phyloP scores from a whole-genome alignment of 148 eudicot genomes.

The Salicornia ramosissima region DNA sequence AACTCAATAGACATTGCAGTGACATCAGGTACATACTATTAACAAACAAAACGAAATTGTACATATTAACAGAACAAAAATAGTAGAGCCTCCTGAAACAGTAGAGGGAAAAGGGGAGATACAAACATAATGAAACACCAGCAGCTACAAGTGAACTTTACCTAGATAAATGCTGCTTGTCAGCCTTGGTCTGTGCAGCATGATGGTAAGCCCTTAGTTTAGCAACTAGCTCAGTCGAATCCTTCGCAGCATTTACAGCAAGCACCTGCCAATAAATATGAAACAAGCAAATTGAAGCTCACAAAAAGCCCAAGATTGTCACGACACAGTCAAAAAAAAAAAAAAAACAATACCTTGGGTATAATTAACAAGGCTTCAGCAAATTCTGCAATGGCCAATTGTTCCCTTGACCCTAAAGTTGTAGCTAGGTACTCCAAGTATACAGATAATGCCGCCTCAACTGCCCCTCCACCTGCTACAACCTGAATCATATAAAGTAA shows the following conservation, averaged over 20 bases:
- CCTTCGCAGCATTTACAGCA: slow-evolving; percentile 95
- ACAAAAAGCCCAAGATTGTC: not conserved
- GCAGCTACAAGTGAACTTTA: slow-evolving; percentile 19
- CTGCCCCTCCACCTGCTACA: slow-evolving; percentile 98
- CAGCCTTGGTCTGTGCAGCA: slow-evolving; percentile 89
- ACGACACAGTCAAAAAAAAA: slow-evolving; percentile 1
- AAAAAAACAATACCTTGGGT: slow-evolving; percentile 59
- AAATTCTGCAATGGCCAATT: slow-evolving; percentile 92
- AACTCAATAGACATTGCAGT: not conserved
- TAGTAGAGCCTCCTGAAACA: not conserved
- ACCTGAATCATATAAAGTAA: slow-evolving; percentile 45
- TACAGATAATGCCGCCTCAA: slow-evolving; percentile 89
- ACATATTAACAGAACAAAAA: not conserved
- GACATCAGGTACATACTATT: not conserved
- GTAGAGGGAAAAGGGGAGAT: not conserved
- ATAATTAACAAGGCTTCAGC: slow-evolving; percentile 88
- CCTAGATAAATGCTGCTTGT: slow-evolving; percentile 89
- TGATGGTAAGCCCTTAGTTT: slow-evolving; percentile 87
- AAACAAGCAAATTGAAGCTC: slow-evolving; percentile 2
- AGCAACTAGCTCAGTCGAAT: slow-evolving; percentile 86
- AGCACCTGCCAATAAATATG: slow-evolving; percentile 52
- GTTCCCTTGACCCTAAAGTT: slow-evolving; percentile 94
- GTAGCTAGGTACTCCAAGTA: slow-evolving; percentile 92
- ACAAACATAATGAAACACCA: not conserved
- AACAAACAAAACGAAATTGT: not conserved